Base-by-base conservation (phyloP, 2,329 filamentous ascomycete species). In the Phoma sp. region DNA sequence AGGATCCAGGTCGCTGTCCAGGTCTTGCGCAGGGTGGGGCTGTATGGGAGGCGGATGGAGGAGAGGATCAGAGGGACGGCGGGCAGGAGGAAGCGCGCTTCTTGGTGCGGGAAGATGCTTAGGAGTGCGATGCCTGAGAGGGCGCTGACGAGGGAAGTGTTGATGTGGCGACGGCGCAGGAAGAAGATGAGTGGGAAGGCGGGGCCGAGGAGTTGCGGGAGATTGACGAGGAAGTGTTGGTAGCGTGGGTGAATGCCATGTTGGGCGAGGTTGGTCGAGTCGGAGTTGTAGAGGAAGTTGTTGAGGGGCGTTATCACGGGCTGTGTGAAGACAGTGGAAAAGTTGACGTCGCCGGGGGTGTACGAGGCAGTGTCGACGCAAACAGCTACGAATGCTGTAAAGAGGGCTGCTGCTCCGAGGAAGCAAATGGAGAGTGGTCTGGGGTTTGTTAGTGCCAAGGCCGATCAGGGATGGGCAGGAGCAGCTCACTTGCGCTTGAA, bases 351-450 rank as follows among this genome's bases (percentile, higher is more conserved):
- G 53, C 83, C 80, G 67, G 75, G 58, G 61, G 75, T 69, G 71
- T 96, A 97, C 73, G 96, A 97, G 40, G 86, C 83, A 3, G 93
- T 98, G 75, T 99, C 95, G 52, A 91, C 82, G 52, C 85, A 84
- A 64, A 97, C 84, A 36, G 92, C 93, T 60, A 93, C 74, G 52
- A 86, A 80, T 41, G 86, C 80, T 45, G 91, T 93, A 44, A 87
- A 71, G 32, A 89, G 72, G 29, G 85, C 90, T 58, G 89, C 88
- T 49, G 84, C 67, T 49, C 85, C 71, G 65, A 95, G 82, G 52
- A 85, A 83, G 59, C 86, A 69, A 43, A 96, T 78, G 48, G 82
- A 82, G 50, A 80, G 73, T 35, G 83, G 84, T 64, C 83, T 86
- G 57, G 32, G 24, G 25, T 0, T 5, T 18, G 52, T 66, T 22